These are phyloP conservation scores for Fragaria ananassa DNA, from an alignment of 306 rosid species.

Conservation along the genomic window DNA sequence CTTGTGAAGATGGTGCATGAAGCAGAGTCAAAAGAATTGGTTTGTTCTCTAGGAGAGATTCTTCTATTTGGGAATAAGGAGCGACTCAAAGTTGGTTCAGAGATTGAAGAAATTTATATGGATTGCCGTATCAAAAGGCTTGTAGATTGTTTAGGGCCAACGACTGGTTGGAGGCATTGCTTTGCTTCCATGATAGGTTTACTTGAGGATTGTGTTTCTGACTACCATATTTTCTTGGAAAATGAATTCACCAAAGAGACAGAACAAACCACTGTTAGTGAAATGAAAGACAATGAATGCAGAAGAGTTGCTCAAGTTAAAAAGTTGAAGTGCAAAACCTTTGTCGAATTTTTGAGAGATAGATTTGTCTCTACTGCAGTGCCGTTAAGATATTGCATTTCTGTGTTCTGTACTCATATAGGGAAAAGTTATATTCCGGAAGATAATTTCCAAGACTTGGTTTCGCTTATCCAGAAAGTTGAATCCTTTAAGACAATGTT, in stretches of 20 bases:
- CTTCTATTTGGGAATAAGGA: slow-evolving; percentile 65
- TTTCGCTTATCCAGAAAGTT: slow-evolving; percentile 23
- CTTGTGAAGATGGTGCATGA: slow-evolving; percentile 48
- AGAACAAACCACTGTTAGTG: slow-evolving; percentile 4
- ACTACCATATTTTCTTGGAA: slow-evolving; percentile 48
- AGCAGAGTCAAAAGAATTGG: slow-evolving; percentile 22
- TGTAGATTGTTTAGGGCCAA: slow-evolving; percentile 37
- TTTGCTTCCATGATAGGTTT: slow-evolving; percentile 49
- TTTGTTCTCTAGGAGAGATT: slow-evolving; percentile 51
- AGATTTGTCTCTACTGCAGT: slow-evolving; percentile 34
- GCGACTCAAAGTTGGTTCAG: slow-evolving; percentile 53
- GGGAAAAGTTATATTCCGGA: slow-evolving; percentile 41
- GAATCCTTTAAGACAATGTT: slow-evolving; percentile 34
- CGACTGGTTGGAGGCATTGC: slow-evolving; percentile 53
- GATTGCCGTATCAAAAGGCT: slow-evolving; percentile 58
- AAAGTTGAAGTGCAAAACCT: slow-evolving; percentile 29
- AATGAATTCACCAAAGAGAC: slow-evolving; percentile 33
- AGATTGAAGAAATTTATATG: slow-evolving; percentile 51
- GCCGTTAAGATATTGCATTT: slow-evolving; percentile 38
- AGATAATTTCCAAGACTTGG: slow-evolving; percentile 32
- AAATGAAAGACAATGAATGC: slow-evolving; percentile 12
- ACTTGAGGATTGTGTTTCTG: slow-evolving; percentile 60
- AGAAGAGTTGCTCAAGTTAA: slow-evolving; percentile 18
- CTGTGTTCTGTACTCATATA: slow-evolving; percentile 48
- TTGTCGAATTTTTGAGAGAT: slow-evolving; percentile 51